Evolutionary conservation across 164 flowering plant species (phyloP), one percentile per base, ranked within the genome.

Genomic region (Aristolochia californica): DNA sequence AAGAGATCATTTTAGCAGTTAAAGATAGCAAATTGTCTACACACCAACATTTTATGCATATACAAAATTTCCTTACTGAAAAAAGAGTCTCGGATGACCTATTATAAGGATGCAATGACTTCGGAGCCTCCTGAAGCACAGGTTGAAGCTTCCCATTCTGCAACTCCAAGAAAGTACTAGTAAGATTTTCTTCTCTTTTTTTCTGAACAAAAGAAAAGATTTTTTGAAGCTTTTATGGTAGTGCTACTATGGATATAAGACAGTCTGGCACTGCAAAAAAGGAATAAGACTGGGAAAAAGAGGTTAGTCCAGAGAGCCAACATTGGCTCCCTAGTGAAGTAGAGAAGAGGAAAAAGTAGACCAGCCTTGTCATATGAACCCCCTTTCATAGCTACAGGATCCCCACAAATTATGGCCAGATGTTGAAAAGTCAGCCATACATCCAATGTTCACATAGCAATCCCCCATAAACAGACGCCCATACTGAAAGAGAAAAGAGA

Each of bases 101-200:
- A 68, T 94, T 91, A 74, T 90, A 94, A 22, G 97, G 97, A 77
- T 77, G 84, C 63, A 89, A 65, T 38, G 68, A 64, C 71, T 83
- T 87, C n/a, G 74, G 77, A 62, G 57, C 68, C 56, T 88, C 89
- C 66, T 81, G 83, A 68, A 61, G 57, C 14, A 68, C 44, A 27
- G 72, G 64, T 61, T 75, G 88, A 69, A 67, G 72, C 55, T 62
- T 51, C 25, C 77, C 84, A 63, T 71, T 82, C 89, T 85, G 20
- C 17, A 54, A 54, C 1, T 16, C 28, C 17, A 15, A 27, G 27
- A 25, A 5, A 50, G 54, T 22, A 11, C 8, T 21, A 17, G 50
- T 47, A 47, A 47, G 50, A 14, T 17, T 17, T 17, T n/a, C 2
- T 47, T 14, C 21, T 47, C 22, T 17, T 10, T 17, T 47, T n/a